Conservation (phyloP, 371 early-diverging fungal genomes). For the Mortierella sp. region DNA sequence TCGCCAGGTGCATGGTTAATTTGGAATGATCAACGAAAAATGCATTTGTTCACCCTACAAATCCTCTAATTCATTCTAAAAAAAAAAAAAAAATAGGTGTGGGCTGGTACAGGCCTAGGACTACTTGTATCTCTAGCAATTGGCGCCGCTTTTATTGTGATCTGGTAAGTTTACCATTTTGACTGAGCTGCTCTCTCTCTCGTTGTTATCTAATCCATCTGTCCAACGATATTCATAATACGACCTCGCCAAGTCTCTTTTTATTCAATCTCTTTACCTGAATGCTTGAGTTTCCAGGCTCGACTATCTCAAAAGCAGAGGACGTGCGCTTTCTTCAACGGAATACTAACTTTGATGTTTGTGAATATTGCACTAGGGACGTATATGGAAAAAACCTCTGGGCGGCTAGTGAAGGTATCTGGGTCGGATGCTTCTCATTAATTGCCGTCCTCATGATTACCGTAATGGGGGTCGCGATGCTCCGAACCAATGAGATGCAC, state of each 20-base stretch:
- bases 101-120: slow-evolving; percentile 69
- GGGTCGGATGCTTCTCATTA: slow-evolving; percentile 74
- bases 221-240: too few relatives aligned
- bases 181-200: slow-evolving; percentile 32
- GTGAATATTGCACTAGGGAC: slow-evolving; percentile 31
- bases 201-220: not conserved
- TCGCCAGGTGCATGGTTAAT: slow-evolving; percentile 24
- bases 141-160: slow-evolving; percentile 77
- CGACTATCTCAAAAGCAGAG: not conserved
- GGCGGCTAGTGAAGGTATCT: slow-evolving; percentile 79
- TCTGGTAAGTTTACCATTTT: slow-evolving; percentile 61
- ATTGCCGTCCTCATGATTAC: slow-evolving; percentile 79
- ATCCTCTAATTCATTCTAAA: not conserved
- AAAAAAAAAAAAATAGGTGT: slow-evolving; percentile 56
- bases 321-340: not conserved
- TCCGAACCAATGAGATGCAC: slow-evolving; percentile 74
- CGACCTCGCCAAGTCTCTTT: too few relatives aligned
- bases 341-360: not conserved
- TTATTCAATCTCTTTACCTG: too few relatives aligned
- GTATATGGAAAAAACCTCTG: slow-evolving; percentile 71
- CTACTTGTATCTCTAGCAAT: slow-evolving; percentile 70
- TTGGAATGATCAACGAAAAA: not conserved
- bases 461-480: slow-evolving; percentile 81
- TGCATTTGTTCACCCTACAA: not conserved
- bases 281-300: too few relatives aligned